These are phyloP conservation scores for Aspergillus ochraceus DNA, from an alignment of 2,329 filamentous ascomycete species.

Conservation along the genomic window DNA sequence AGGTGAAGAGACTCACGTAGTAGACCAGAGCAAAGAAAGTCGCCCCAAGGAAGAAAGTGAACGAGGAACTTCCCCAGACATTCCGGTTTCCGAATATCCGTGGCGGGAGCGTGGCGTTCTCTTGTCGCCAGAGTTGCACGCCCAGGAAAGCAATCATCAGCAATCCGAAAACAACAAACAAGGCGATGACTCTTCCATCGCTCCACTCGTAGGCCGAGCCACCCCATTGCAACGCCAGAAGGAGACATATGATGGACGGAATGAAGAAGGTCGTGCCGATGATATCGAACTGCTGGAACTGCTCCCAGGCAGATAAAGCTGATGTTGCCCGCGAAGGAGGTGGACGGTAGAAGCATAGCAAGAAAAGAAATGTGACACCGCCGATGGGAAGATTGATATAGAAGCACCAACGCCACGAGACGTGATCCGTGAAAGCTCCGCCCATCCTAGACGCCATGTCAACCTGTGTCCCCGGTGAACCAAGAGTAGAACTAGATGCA, in stretches of 20 bases:
- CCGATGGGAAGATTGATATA: background rate
- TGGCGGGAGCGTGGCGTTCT: too few species aligned
- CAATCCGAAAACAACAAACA: background rate
- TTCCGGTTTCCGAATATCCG: too few species aligned
- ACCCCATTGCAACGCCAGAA: background rate
- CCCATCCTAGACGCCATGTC: background rate
- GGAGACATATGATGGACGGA: background rate
- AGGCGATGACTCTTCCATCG: background rate
- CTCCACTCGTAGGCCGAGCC: background rate
- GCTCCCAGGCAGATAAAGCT: background rate
- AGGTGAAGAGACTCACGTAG: background rate
- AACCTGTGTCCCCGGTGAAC: background rate
- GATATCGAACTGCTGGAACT: background rate
- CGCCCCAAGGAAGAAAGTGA: too few species aligned
- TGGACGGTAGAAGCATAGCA: background rate
- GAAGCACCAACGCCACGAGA: background rate
- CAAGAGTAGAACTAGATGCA: background rate
- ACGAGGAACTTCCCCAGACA: too few species aligned
- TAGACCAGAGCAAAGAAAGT: background rate
- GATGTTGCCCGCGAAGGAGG: background rate
- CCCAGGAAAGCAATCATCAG: background rate
- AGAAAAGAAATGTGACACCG: background rate
- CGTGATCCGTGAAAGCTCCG: background rate
- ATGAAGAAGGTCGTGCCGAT: background rate
- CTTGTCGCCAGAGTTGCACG: too few species aligned